These are phyloP conservation scores for Leccinum arenicola DNA, from an alignment of 768 basidiomycete species.

Conservation along the genomic window DNA sequence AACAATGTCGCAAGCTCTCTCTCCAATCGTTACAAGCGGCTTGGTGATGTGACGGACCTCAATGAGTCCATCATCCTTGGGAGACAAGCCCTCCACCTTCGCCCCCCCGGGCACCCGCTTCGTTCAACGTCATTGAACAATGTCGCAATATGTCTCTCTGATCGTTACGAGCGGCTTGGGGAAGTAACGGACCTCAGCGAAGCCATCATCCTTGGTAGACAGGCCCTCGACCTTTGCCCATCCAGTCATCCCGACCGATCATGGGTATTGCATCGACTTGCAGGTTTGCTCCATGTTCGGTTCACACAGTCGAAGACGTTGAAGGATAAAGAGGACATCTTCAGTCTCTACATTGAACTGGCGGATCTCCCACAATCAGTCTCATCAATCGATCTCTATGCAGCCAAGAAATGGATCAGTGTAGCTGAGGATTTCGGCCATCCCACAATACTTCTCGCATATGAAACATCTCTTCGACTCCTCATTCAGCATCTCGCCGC, in stretches of 20 bases:
- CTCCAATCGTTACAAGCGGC: too few species aligned
- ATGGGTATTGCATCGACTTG: too few species aligned
- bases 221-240: too few species aligned
- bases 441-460: not conserved
- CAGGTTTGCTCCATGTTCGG: too few species aligned
- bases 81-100: not conserved
- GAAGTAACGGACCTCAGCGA: too few species aligned
- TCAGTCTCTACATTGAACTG: not conserved
- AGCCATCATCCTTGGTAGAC: too few species aligned
- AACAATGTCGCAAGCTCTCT: too few species aligned
- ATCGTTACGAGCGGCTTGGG: not conserved
- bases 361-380: not conserved
- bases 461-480: not conserved
- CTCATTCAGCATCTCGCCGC: not conserved
- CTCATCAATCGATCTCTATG: not conserved
- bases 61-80: too few species aligned
- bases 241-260: too few species aligned
- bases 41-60: too few species aligned
- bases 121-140: not conserved
- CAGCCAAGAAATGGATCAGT: not conserved
- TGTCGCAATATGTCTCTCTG: not conserved
- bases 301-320: not conserved
- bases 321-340: not conserved
- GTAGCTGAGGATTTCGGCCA: not conserved
- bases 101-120: not conserved